A percentile compares a stretch with the other conserved stretches of the same genome.
Evolutionary conservation across 495 filamentous ascomycete species (phyloP).

Genomic region (Aspergillus leporis): DNA sequence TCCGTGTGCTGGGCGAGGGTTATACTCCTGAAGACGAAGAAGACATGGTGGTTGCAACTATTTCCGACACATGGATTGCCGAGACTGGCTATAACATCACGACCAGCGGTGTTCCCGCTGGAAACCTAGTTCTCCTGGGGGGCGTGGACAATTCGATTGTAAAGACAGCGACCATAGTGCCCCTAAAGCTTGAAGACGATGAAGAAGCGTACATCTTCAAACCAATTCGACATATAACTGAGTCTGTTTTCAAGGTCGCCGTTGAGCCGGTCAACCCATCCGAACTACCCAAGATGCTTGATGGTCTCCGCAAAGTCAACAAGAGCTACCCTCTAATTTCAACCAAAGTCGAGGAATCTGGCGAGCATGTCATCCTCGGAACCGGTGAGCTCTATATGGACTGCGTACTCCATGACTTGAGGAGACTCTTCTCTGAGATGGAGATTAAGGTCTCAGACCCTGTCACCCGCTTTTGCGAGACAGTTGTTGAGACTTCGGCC

Average conservation of each 20-base stretch:
- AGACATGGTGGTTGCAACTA: conserved; percentile 91
- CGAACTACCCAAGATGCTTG: conserved; percentile 98
- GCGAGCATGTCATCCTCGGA: conserved; percentile 91
- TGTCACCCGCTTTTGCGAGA: conserved; percentile 96
- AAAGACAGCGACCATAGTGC: conserved; percentile 94
- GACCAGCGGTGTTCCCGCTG: conserved; percentile 87
- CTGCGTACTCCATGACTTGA: conserved; percentile 93
- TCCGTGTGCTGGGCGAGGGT: conserved; percentile 90
- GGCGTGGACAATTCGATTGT: conserved; percentile 98
- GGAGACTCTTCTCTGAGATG: conserved; percentile 95
- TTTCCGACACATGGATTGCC: conserved; percentile 88
- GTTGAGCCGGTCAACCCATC: conserved; percentile 98
- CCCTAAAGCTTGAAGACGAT: conserved; percentile 73
- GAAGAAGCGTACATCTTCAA: conserved; percentile 95
- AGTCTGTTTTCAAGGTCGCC: conserved; percentile 96
- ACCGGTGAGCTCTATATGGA: conserved; percentile 99
- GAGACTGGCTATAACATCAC: conserved; percentile 92
- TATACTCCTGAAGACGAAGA: conserved; percentile 98
- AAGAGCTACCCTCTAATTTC: conserved; percentile 94
- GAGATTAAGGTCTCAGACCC: conserved; percentile 98
- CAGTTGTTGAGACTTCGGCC: conserved; percentile 93
- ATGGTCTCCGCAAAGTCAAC: conserved; percentile 93
- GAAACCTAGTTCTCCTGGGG: conserved; percentile 88
- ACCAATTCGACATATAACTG: conserved; percentile 90
- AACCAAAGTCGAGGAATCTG: conserved; percentile 98